Evolutionary conservation across 345 rosid genomes (phyloP), one percentile per base, ranked within the genome.

Genomic region (Turritis glabra): DNA sequence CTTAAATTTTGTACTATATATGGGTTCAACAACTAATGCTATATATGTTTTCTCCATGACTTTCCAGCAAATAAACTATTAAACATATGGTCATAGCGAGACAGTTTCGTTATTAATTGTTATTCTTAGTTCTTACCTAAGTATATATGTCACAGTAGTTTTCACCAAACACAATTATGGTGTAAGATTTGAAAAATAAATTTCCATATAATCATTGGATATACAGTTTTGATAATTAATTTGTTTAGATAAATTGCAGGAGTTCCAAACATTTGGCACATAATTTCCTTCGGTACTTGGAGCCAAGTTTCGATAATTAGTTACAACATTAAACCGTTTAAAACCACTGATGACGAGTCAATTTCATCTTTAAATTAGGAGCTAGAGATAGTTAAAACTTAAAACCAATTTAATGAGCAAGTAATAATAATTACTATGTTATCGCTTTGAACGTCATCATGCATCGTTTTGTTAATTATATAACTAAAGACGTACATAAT

Each of bases 401-500:
- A 46, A 18, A 61, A 35, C 40, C 7, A 27, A 46, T 59, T 7
- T 37, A 47, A 35, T 10, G 69, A 29, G 18, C 32, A 72, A 29
- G 18, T 23, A 72, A 26, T 38, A 13, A 12, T 23, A 58, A 22
- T 15, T 30, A 32, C 21, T 7, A n/a, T n/a, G n/a, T n/a, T n/a
- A n/a, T n/a, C n/a, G n/a, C n/a, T n/a, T n/a, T n/a, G n/a, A n/a
- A n/a, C 33, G 67, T 47, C 76, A 72, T 72, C 26, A 58, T 59
- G 63, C 61, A 59, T 41, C 25, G 19, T 26, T 75, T 57, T 27
- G 4, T 57, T 29, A 67, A 58, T 19, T 50, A 50, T 25, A 47
- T 32, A 65, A 15, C 5, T 51, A 48, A 58, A 38, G 33, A 51
- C 59, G 47, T 40, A 60, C 56, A 32, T 61, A 62, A 76, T 76